A percentile compares a stretch with the other conserved stretches of the same genome.
These are phyloP conservation scores for Aspergillus udagawae DNA, from an alignment of 2,329 filamentous ascomycete species.

Conservation along the genomic window DNA sequence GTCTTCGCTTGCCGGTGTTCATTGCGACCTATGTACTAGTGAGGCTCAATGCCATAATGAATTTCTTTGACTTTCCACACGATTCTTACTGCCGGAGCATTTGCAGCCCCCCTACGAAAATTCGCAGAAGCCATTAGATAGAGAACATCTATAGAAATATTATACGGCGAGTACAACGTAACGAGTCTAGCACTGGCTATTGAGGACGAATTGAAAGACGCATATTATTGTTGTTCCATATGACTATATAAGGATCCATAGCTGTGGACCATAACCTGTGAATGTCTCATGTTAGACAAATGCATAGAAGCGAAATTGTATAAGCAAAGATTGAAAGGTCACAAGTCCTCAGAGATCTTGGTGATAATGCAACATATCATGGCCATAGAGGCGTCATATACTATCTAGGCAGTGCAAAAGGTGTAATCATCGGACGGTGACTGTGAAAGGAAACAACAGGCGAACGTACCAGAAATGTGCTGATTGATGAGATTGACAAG, in stretches of 20 bases:
- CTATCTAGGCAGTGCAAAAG: conserved; percentile 61
- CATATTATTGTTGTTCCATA: neutral
- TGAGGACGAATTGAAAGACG: neutral
- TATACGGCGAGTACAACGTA: neutral
- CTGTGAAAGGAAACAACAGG: conserved; percentile 1
- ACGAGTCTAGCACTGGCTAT: neutral
- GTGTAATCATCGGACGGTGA: conserved; percentile 62
- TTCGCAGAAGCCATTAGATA: neutral
- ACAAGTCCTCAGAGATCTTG: conserved; percentile 64
- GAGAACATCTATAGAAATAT: neutral
- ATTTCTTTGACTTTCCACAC: neutral
- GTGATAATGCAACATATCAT: conserved; percentile 58
- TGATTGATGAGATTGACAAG: neutral
- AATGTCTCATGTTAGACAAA: conserved; percentile 18
- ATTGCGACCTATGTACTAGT: neutral
- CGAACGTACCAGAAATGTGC: conserved; percentile 22
- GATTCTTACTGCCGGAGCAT: neutral
- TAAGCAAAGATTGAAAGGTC: conserved; percentile 13
- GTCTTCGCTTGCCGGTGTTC: neutral
- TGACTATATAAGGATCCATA: neutral
- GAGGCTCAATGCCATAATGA: neutral
- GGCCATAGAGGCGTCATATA: conserved; percentile 57
- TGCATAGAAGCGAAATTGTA: neutral
- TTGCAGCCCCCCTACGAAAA: neutral
- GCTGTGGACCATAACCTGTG: neutral